A percentile compares a stretch with the other conserved stretches of the same genome.
Evolutionary conservation across 2,329 filamentous ascomycete genomes (phyloP).

Genomic region (Hypoxylon sp.): DNA sequence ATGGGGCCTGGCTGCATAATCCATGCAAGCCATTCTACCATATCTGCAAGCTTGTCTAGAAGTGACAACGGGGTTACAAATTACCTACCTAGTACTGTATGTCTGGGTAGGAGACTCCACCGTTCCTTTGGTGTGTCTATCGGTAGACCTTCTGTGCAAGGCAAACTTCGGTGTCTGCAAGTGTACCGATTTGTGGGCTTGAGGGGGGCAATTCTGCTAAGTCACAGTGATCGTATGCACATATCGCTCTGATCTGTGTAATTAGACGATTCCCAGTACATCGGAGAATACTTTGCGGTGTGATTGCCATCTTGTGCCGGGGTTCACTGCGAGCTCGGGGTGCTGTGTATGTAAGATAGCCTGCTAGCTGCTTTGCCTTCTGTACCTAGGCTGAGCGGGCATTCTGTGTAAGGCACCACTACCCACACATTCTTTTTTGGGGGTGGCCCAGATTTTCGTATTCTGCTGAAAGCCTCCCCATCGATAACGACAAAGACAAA

Average conservation of each 20-base stretch:
- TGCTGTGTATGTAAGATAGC: constrained; percentile 39
- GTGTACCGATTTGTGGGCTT: constrained; percentile 43
- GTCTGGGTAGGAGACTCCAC: constrained; percentile 41
- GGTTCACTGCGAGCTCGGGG: constrained; percentile 42
- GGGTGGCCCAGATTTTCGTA: constrained; percentile 35
- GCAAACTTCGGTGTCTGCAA: constrained; percentile 46
- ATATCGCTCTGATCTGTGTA: constrained; percentile 44
- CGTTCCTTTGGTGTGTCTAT: constrained; percentile 36
- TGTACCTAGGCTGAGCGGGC: constrained; percentile 37
- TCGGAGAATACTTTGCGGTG: constrained; percentile 47
- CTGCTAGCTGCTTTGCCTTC: constrained; percentile 29
- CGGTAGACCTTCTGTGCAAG: constrained; percentile 43
- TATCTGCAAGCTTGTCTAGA: constrained; percentile 47
- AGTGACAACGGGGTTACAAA: constrained; percentile 45
- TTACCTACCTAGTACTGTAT: constrained; percentile 42
- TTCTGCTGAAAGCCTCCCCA: constrained; percentile 36
- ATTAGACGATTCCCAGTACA: constrained; percentile 42
- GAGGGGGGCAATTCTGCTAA: constrained; percentile 35
- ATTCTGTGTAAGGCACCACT: constrained; percentile 39
- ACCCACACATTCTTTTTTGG: constrained; percentile 43
- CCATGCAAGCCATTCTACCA: constrained; percentile 47
- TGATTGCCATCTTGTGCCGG: constrained; percentile 43
- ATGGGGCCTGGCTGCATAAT: constrained; percentile 43
- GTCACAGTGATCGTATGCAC: constrained; percentile 40
- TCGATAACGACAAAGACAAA: constrained; percentile 44